Evolutionary conservation across 2,329 filamentous ascomycete genomes (phyloP), one percentile per base, ranked within the genome.

Genomic region (Pseudonectria buxi): DNA sequence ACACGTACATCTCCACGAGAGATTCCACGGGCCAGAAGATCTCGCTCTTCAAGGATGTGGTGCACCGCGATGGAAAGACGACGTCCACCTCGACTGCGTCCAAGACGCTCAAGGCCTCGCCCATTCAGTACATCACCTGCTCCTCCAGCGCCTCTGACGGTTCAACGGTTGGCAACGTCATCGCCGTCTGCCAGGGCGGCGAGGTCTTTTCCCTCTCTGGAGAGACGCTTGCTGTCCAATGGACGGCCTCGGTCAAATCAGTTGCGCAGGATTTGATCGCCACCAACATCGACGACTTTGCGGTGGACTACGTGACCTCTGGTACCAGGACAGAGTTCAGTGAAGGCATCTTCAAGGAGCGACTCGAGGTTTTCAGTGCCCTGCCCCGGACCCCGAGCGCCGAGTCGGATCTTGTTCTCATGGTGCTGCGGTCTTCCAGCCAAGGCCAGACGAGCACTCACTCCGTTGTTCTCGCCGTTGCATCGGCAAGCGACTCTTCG

Each of bases 111-210:
- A 59, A 58, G 12, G 54, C 55, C 14, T 59, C 62, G 16, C 45
- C 59, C 3, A 46, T 63, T 31, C 54, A 43, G 35, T 61, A 59
- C 42, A 50, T 64, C n/a, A 59, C 57, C 22, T 56, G 52, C 39
- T 51, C 55, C 14, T 56, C 52, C 3, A 45, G 51, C 16, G 45
- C 45, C 10, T 50, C 52, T 2, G 43, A 55, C 26, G 41, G 46
- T 3, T 53, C 51, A 5, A 41, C 34, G 7, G 44, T 55, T 15
- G 58, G 56, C 12, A 55, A 59, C 33, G 36, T 86, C 2, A 47
- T 86, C 14, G 67, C 69, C 2, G 66, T 85, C 2, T 74, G 76
- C 37, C 61, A 71, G 28, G 70, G 80, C 42, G 82, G 82, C 25
- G 69, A 78, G 39, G 62, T 83, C 14, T 50, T 74, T 7, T 78